phyloP scores from a whole-genome alignment of 371 early-diverging fungal genomes.

The Conidiobolus incongruus region DNA sequence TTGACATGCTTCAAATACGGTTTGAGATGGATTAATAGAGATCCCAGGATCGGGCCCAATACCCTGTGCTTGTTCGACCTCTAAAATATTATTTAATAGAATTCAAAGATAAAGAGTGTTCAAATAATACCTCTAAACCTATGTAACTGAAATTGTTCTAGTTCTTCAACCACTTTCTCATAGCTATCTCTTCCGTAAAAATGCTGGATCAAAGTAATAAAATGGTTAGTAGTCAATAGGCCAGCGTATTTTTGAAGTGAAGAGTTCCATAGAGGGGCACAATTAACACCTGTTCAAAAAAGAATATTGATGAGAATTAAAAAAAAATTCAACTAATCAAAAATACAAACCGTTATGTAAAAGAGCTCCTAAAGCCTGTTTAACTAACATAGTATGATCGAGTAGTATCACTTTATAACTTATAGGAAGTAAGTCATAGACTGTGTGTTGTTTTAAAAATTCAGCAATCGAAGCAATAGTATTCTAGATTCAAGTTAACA shows the following conservation, averaged over 20 bases:
- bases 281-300: conserved; percentile 55
- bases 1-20: conserved; percentile 59
- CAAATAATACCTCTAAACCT: conserved; percentile 28
- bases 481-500: too few species aligned
- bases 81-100: conserved; percentile 4
- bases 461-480: too few species aligned
- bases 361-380: conserved; percentile 76
- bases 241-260: conserved; percentile 56
- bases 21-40: conserved; percentile 40
- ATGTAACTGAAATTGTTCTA: conserved; percentile 57
- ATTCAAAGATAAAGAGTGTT: conserved; percentile 8
- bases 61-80: conserved; percentile 26
- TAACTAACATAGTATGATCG: conserved; percentile 70
- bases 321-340: not conserved
- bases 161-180: conserved; percentile 55
- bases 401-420: conserved; percentile 76
- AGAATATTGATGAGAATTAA: not conserved
- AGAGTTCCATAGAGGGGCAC: conserved; percentile 83
- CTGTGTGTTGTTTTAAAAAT: conserved; percentile 56
- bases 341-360: conserved; percentile 51
- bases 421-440: conserved; percentile 76
- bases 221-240: conserved; percentile 81
- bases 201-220: conserved; percentile 77
- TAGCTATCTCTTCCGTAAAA: conserved; percentile 61
- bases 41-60: conserved; percentile 25